Conservation (phyloP, 2,329 filamentous ascomycete species). For the Fusarium praegraminearum region DNA sequence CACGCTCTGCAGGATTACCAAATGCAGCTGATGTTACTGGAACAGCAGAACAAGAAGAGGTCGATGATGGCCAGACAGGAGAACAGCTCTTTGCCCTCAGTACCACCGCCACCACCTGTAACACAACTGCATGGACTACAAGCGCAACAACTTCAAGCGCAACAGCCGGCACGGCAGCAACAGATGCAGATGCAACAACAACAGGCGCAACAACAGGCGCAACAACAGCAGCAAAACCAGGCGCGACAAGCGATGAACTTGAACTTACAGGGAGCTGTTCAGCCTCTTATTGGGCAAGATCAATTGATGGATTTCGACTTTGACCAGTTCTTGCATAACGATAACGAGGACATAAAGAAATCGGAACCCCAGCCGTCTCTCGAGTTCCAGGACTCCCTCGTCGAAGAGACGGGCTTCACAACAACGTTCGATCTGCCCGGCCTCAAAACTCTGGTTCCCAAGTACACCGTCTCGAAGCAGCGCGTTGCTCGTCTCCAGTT, state of each 20-base stretch:
- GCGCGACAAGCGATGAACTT: neutral
- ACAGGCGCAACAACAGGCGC: neutral
- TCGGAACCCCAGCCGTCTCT: slow-evolving; percentile 48
- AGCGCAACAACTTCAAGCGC: neutral
- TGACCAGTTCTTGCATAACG: slow-evolving; percentile 40
- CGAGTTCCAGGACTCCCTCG: slow-evolving; percentile 60
- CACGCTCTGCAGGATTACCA: slow-evolving; percentile 72
- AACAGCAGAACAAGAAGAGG: slow-evolving; percentile 88
- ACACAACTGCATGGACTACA: no score
- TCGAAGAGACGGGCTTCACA: slow-evolving; percentile 71
- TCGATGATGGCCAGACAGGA: slow-evolving; percentile 85
- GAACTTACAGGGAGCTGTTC: neutral
- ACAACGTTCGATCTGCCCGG: slow-evolving; percentile 72
- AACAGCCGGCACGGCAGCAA: slow-evolving; percentile 8
- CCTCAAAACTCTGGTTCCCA: slow-evolving; percentile 66
- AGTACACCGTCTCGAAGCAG: slow-evolving; percentile 65
- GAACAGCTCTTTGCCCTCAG: slow-evolving; percentile 60
- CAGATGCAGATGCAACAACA: neutral
- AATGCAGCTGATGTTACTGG: slow-evolving; percentile 87
- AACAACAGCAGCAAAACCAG: slow-evolving; percentile 6
- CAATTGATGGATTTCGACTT: slow-evolving; percentile 5
- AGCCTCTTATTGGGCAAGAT: slow-evolving; percentile 5
- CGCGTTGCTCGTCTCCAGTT: slow-evolving; percentile 69
- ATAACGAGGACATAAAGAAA: slow-evolving; percentile 54
- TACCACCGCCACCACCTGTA: neutral